Evolutionary conservation across 2,329 filamentous ascomycete species (phyloP), one percentile per base, ranked within the genome.

Genomic region (Cadophora sp.): DNA sequence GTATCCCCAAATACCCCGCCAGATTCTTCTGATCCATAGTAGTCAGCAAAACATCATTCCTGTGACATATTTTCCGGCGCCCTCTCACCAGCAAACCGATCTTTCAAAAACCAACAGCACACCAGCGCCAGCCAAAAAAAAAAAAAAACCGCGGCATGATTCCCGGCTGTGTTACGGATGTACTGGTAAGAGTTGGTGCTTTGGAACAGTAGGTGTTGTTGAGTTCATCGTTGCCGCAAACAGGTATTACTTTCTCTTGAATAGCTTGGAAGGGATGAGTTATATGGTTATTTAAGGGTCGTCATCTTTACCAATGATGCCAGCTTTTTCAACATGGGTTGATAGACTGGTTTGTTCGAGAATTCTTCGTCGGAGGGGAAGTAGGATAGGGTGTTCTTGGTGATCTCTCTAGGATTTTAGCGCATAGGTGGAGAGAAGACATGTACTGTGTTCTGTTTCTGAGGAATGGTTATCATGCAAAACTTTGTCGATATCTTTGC

Each of bases 201-300:
- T 56, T 16, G 4, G n/a, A 19, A 24, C 64, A 69, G 37, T 46
- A 63, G 4, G 27, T 2, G n/a, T 58, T 16, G 22, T 64, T 46
- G 14, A 69, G 51, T 2, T 19, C 31, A 48, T 69, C 67, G 27
- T 58, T 69, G 14, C 59, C 24, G 3, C 14, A 22, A 6, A 53
- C 29, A 5, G 59, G 43, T 40, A 46, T 58, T 8, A 69, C 53
- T 26, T 60, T 29, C 34, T 66, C 67, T 14, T 61, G 9, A 3
- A 50, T 48, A 1, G 37, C 60, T 34, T 69, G 59, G n/a, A 64
- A 66, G 22, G 59, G n/a, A 64, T 64, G 22, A 69, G 63, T 27
- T 63, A 66, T 16, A 66, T 26, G 6, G 63, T 59, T 9, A 69
- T 66, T 4, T 43, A 19, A 27, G 63, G 67, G 5, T 59, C 34